phyloP scores from a whole-genome alignment of 2,329 filamentous ascomycete species.

The Escovopsis sp. region DNA sequence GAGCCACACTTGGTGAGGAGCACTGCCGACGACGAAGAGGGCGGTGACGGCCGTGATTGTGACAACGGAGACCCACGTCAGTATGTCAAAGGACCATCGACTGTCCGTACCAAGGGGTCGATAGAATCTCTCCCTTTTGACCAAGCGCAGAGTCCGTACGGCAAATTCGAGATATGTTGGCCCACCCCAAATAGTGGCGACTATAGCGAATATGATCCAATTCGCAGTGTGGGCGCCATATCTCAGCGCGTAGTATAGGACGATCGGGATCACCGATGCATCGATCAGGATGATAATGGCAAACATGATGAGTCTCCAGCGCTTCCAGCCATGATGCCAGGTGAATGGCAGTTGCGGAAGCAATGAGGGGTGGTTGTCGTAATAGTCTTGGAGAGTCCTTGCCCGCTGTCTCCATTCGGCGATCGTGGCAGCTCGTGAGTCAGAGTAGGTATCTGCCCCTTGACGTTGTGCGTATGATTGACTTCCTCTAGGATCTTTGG shows the following conservation, averaged over 20 bases:
- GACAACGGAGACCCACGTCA: slow-evolving; percentile 30
- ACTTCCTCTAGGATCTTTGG: slow-evolving; percentile 16
- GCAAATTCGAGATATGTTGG: slow-evolving; percentile 40
- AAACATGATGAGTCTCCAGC: slow-evolving; percentile 31
- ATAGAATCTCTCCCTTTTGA: slow-evolving; percentile 33
- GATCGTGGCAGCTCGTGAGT: slow-evolving; percentile 23
- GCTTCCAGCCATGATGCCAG: slow-evolving; percentile 25
- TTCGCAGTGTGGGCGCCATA: slow-evolving; percentile 25
- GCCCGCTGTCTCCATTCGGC: slow-evolving; percentile 21
- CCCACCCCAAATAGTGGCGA: slow-evolving; percentile 40
- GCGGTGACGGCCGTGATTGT: slow-evolving; percentile 35
- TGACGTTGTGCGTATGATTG: slow-evolving; percentile 21
- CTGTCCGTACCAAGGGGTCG: slow-evolving; percentile 31
- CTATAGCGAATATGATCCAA: slow-evolving; percentile 34
- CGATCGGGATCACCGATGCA: slow-evolving; percentile 30
- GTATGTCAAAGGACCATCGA: slow-evolving; percentile 35
- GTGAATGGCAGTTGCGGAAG: slow-evolving; percentile 27
- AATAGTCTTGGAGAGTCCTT: slow-evolving; percentile 24
- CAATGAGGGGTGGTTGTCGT: slow-evolving; percentile 22
- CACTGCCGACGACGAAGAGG: slow-evolving; percentile 34
- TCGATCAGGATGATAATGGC: slow-evolving; percentile 33
- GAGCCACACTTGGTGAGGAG: slow-evolving; percentile 33
- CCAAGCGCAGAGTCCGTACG: slow-evolving; percentile 31
- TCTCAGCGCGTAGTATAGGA: slow-evolving; percentile 36
- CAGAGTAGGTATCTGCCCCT: slow-evolving; percentile 23